Evolutionary conservation across 768 basidiomycete genomes (phyloP), one percentile per base, ranked within the genome.

Genomic region (Agaricus blazei): DNA sequence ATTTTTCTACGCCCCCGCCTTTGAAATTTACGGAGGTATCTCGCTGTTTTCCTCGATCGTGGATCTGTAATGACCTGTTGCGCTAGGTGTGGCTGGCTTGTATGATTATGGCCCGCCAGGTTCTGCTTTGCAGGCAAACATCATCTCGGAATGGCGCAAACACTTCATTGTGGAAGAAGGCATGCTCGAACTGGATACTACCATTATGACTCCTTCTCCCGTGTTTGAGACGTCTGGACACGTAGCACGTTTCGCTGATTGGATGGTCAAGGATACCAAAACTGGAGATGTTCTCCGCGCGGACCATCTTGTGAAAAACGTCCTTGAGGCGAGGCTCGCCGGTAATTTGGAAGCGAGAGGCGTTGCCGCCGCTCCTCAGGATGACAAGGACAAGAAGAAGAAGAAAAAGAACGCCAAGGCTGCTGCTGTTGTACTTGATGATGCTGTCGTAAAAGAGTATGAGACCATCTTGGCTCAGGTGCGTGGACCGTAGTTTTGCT

Each of bases 71-170:
- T 52, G 28, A 59, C 50, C 48, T 19, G 28, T 24, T 24, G 62
- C 27, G 15, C 29, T 52, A 96, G 95, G 96, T 72, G 90, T 98
- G 62, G 95, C 94, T 59, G 97, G 97, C 51, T 76, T 99, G 42
- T 99, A 98, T 73, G 97, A 98, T 72, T 98, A 97, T 65, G 95
- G 96, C 42, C 96, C 95, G 51, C 92, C 96, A 0, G 96, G 97
- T 57, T 95, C 97, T 1, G 83, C 93, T 2, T 80, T 98, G 34
- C 95, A 98, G 65, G 92, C 96, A 57, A 98, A 98, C 78, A 92
- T 99, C 73, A 87, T 98, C 67, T 76, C 88, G 0, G 91, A 91
- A 79, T 98, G 96, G 97, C 81, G 96, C 52, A 88, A 88, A 67
- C 97, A 98, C 74, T 98, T 98, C 66, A 98, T 99, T 76, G 80